phyloP scores from a whole-genome alignment of 768 basidiomycete genomes.

The Asterophora parasitica region DNA sequence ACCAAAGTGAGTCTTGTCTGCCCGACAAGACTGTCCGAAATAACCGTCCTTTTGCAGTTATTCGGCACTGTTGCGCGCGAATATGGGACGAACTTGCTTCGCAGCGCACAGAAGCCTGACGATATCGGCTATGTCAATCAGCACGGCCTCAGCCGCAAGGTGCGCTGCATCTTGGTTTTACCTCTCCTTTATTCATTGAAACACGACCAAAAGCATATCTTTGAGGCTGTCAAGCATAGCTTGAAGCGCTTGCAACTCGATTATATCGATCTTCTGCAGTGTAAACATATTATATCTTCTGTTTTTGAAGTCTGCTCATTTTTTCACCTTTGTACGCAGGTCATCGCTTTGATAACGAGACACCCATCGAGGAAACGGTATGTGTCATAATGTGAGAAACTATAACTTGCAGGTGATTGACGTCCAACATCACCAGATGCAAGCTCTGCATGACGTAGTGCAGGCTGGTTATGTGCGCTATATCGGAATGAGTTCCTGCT shows the following conservation, averaged over 20 bases:
- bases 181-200: not conserved
- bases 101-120: constrained; percentile 23
- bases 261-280: constrained; percentile 74
- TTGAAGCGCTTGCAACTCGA: constrained; percentile 68
- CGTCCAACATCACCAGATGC: constrained; percentile 44
- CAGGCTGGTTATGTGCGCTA: constrained; percentile 59
- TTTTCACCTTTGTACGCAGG: constrained; percentile 24
- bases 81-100: constrained; percentile 10
- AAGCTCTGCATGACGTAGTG: constrained; percentile 66
- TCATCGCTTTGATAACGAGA: constrained; percentile 52
- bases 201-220: constrained; percentile 52
- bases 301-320: constrained; percentile 3
- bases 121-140: constrained; percentile 51
- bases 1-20: constrained; percentile 49
- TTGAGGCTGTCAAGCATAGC: constrained; percentile 58
- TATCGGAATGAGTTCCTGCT: constrained; percentile 54
- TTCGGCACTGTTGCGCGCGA: constrained; percentile 27
- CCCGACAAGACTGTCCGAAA: not conserved
- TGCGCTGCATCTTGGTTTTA: not conserved
- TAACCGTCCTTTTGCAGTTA: constrained; percentile 26
- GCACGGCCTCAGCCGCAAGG: constrained; percentile 35
- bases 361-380: constrained; percentile 55
- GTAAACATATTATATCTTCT: constrained; percentile 21
- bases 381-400: no score
- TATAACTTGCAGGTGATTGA: no score